phyloP scores from a whole-genome alignment of 768 basidiomycete species.

The Tricholoma bakamatsutake region DNA sequence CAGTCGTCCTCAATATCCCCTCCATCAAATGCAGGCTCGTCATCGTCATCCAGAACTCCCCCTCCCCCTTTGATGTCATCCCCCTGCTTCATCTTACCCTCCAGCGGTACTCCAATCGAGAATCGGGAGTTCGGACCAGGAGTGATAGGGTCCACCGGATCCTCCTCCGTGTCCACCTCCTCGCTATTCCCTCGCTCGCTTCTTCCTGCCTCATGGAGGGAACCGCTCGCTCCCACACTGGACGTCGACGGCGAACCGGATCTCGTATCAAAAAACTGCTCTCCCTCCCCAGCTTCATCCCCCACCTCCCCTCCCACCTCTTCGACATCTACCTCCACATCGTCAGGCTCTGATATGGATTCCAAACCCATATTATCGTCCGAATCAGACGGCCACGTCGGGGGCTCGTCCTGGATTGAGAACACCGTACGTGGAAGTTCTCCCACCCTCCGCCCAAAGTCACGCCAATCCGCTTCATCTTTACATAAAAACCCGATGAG shows the following conservation, averaged over 20 bases:
- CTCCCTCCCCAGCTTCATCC: conserved; percentile 30
- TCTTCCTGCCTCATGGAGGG: conserved; percentile 19
- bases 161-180: conserved; percentile 67
- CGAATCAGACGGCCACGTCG: conserved; percentile 71
- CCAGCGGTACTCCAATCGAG: conserved; percentile 22
- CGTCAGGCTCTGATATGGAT: conserved; percentile 76
- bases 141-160: conserved; percentile 63
- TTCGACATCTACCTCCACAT: conserved; percentile 40
- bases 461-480: conserved; percentile 80
- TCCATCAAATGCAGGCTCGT: conserved; percentile 41
- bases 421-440: conserved; percentile 74
- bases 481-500: conserved; percentile 86
- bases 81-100: conserved; percentile 19
- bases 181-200: conserved; percentile 36
- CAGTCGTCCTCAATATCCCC: conserved; percentile 58
- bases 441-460: conserved; percentile 64
- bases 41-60: conserved; percentile 38
- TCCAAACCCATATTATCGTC: conserved; percentile 77
- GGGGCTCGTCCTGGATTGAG: conserved; percentile 82
- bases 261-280: conserved; percentile 50
- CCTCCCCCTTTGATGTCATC: conserved; percentile 11
- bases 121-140: conserved; percentile 50
- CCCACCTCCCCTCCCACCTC: conserved; percentile 20
- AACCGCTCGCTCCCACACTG: conserved; percentile 33
- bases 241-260: conserved; percentile 35